These are phyloP conservation scores for Petunia secreta DNA, from an alignment of 257 asterid genomes.

Conservation along the genomic window DNA sequence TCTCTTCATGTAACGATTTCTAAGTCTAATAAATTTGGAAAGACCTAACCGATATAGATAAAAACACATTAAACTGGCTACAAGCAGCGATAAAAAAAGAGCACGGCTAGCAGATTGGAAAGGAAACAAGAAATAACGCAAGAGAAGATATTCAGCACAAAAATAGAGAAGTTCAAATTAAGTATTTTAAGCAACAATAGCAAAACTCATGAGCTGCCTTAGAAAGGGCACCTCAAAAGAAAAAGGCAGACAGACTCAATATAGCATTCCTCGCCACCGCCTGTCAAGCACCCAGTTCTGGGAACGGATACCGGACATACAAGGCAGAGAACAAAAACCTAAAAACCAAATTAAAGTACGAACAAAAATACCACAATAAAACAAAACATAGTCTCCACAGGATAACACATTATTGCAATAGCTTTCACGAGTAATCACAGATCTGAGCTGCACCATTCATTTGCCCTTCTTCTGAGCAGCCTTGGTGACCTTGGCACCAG, in stretches of 20 bases:
- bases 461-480: constrained; percentile 74
- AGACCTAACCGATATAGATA: too few relatives aligned
- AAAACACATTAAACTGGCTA: too few relatives aligned
- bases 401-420: constrained; percentile 23
- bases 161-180: not conserved
- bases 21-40: too few relatives aligned
- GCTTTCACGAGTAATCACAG: not conserved
- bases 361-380: not conserved
- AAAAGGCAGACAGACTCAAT: not conserved
- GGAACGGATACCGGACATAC: constrained; percentile 34
- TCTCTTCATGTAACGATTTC: too few relatives aligned
- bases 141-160: not conserved
- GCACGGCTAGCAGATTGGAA: too few relatives aligned
- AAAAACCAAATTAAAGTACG: constrained; percentile 19
- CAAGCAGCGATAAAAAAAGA: too few relatives aligned
- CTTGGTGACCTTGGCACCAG: constrained; percentile 79
- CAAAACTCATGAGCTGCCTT: constrained; percentile 25
- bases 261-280: constrained; percentile 37
- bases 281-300: constrained; percentile 54
- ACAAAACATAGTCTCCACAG: not conserved
- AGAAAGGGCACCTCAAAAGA: constrained; percentile 29
- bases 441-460: constrained; percentile 41
- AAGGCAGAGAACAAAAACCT: constrained; percentile 35
- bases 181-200: not conserved
- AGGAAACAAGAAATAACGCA: not conserved